These are phyloP conservation scores for Mycena olivaceomarginata DNA, from an alignment of 768 basidiomycete genomes.

Conservation along the genomic window DNA sequence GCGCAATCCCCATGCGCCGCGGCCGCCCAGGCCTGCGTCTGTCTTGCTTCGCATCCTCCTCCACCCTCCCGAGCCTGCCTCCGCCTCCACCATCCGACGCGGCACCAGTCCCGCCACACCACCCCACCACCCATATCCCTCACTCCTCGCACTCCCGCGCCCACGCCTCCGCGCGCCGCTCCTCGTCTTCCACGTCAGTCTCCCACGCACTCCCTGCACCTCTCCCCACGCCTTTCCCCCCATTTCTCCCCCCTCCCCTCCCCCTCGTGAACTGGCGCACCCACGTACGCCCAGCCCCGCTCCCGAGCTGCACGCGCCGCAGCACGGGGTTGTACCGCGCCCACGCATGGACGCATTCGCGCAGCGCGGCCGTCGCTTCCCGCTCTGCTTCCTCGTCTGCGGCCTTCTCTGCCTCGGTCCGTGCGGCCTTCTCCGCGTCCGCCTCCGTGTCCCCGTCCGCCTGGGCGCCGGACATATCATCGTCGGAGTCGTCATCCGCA, in stretches of 20 bases:
- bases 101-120: too few species aligned
- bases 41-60: too few species aligned
- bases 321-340: slow-evolving; percentile 32
- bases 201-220: slow-evolving; percentile 5
- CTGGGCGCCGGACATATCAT: not conserved
- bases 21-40: too few species aligned
- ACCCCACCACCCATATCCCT: not conserved
- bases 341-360: slow-evolving; percentile 33
- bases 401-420: too few species aligned
- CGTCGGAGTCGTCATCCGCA: not conserved
- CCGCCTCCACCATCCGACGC: too few species aligned
- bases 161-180: slow-evolving; percentile 10
- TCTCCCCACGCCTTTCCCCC: too few species aligned
- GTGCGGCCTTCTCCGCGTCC: not conserved
- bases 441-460: not conserved
- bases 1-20: too few species aligned
- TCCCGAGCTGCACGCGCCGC: slow-evolving; percentile 28
- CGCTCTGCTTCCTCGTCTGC: not conserved
- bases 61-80: too few species aligned
- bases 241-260: too few species aligned
- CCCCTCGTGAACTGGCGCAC: not conserved
- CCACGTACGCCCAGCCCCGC: slow-evolving; percentile 15
- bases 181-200: not conserved
- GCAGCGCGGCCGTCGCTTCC: slow-evolving; percentile 12
- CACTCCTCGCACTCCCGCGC: not conserved